These are phyloP conservation scores for Nicotiana paniculata DNA, from an alignment of 257 asterid species.

Conservation along the genomic window DNA sequence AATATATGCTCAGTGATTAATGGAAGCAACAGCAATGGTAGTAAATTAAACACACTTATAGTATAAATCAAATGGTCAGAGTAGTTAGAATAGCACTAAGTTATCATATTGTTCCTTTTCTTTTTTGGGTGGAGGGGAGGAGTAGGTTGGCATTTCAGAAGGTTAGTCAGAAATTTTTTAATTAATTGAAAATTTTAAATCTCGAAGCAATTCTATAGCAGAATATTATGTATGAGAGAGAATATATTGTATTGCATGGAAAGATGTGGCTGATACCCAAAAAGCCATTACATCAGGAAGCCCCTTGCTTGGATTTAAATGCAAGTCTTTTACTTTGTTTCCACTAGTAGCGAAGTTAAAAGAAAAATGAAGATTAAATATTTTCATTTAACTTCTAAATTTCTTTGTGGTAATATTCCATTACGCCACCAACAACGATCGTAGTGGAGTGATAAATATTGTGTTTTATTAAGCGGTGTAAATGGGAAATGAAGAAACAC, in stretches of 20 bases:
- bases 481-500: too few species aligned
- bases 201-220: neutral
- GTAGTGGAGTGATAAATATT: too few species aligned
- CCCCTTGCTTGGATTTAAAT: constrained; percentile 42
- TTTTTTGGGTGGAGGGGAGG: neutral
- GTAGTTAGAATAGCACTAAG: constrained; percentile 13
- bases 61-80: constrained; percentile 5
- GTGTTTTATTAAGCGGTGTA: too few species aligned
- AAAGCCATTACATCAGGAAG: constrained; percentile 16
- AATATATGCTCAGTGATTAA: neutral
- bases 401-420: neutral
- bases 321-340: constrained; percentile 44
- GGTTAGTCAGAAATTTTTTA: neutral
- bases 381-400: neutral
- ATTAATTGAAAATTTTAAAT: neutral
- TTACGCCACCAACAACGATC: too few species aligned
- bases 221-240: neutral
- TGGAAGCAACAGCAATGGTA: neutral
- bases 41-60: neutral
- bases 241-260: neutral
- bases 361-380: constrained; percentile 9
- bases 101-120: neutral
- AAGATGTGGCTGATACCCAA: constrained; percentile 16
- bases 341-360: constrained; percentile 33
- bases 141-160: neutral